A percentile compares a stretch with the other conserved stretches of the same genome.
These are phyloP conservation scores for Davidsoniella virescens DNA, from an alignment of 2,329 filamentous ascomycete species.

Conservation along the genomic window DNA sequence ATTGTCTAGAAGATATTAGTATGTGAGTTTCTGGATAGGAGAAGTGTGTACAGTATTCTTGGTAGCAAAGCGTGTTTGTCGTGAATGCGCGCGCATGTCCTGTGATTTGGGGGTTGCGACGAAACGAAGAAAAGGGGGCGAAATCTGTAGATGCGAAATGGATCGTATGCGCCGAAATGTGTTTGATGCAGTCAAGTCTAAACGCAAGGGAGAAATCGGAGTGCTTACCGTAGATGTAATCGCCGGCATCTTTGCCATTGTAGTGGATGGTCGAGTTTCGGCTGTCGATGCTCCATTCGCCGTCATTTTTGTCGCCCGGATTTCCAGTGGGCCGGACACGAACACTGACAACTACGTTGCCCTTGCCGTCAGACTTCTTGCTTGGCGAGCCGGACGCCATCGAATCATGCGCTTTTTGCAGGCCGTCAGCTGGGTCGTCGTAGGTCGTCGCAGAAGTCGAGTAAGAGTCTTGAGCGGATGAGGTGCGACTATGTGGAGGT, in stretches of 20 bases:
- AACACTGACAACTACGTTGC: slow-evolving; percentile 91
- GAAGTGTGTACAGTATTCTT: not conserved
- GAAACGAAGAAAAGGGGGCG: not conserved
- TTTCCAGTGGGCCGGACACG: slow-evolving; percentile 72
- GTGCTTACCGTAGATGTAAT: slow-evolving; percentile 72
- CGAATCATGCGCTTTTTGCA: slow-evolving; percentile 19
- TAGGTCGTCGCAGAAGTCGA: slow-evolving; percentile 80
- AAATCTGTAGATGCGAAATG: not conserved
- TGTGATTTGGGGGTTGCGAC: not conserved
- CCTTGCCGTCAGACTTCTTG: slow-evolving; percentile 57
- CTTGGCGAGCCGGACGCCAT: slow-evolving; percentile 21
- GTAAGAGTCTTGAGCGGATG: slow-evolving; percentile 83
- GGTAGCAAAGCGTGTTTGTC: not conserved
- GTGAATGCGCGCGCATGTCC: too few species aligned
- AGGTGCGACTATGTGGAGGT: slow-evolving; percentile 75
- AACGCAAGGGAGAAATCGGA: not conserved
- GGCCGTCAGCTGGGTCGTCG: slow-evolving; percentile 55
- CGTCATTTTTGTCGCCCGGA: slow-evolving; percentile 45
- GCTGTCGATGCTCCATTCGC: slow-evolving; percentile 86
- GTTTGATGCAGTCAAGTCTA: not conserved
- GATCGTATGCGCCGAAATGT: not conserved
- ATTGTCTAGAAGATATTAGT: slow-evolving; percentile 48
- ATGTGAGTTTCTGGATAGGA: slow-evolving; percentile 14
- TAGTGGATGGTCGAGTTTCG: slow-evolving; percentile 70
- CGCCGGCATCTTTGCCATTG: slow-evolving; percentile 74